phyloP scores from a whole-genome alignment of 805 yeast species.

The Diddensiella transvaalensis region DNA sequence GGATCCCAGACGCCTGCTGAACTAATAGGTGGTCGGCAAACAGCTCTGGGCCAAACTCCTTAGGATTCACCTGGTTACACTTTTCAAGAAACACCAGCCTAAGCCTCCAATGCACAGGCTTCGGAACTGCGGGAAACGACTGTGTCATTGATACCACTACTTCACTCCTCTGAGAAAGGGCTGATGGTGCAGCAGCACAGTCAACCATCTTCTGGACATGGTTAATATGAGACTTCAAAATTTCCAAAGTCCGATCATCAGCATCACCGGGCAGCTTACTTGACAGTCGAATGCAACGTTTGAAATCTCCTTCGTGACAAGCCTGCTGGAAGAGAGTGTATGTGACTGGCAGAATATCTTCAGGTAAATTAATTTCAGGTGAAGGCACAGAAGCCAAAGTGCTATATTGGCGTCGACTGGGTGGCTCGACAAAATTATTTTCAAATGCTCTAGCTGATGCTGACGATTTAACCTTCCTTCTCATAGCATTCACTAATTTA shows the following conservation, averaged over 20 bases:
- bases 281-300: conserved; percentile 10
- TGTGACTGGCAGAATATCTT: background rate
- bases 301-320: conserved; percentile 15
- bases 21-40: conserved; percentile 26
- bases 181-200: background rate
- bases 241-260: background rate
- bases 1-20: conserved; percentile 33
- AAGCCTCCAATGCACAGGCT: conserved; percentile 30
- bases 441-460: background rate
- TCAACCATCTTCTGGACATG: conserved; percentile 4
- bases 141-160: conserved; percentile 25
- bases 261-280: conserved; percentile 6
- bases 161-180: conserved; percentile 11
- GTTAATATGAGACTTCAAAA: conserved; percentile 25
- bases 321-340: background rate
- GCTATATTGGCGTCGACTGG: conserved; percentile 1
- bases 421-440: background rate
- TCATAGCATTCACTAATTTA: background rate
- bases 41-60: conserved; percentile 23
- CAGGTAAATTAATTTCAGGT: background rate
- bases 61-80: conserved; percentile 23
- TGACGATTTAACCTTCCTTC: background rate
- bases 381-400: background rate
- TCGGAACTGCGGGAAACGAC: conserved; percentile 23
- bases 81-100: conserved; percentile 28